These are phyloP conservation scores for Botrytis paeoniae DNA, from an alignment of 2,329 filamentous ascomycete genomes.

Conservation along the genomic window DNA sequence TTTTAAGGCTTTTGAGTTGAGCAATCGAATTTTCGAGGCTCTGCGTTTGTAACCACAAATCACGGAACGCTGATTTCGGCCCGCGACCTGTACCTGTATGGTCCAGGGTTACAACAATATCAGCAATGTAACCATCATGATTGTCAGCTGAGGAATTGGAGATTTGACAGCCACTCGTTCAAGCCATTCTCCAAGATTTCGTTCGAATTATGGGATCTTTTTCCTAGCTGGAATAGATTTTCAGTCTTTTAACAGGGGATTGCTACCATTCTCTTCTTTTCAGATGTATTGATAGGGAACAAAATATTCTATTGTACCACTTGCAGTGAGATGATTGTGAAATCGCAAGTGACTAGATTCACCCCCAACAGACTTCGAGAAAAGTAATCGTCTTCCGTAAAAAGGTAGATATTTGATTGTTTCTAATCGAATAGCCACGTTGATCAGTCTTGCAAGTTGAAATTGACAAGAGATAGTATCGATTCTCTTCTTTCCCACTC, in stretches of 20 bases:
- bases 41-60: not conserved
- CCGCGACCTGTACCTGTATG: not conserved
- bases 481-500: not conserved
- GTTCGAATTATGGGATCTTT: not conserved
- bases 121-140: not conserved
- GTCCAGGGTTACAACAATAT: not conserved
- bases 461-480: not conserved
- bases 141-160: not conserved
- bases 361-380: not conserved
- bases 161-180: not conserved
- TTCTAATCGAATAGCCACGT: too few species aligned
- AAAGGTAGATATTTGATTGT: too few species aligned
- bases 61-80: not conserved
- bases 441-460: too few species aligned
- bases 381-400: not conserved
- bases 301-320: not conserved
- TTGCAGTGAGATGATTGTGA: not conserved
- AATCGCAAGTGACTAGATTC: not conserved
- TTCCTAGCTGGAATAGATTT: not conserved
- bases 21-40: slow-evolving; percentile 1
- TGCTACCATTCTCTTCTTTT: not conserved
- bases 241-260: not conserved
- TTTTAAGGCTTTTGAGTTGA: not conserved
- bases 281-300: not conserved
- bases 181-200: not conserved